phyloP scores from a whole-genome alignment of 177 flowering plant species.

The Tripterygium wilfordii region DNA sequence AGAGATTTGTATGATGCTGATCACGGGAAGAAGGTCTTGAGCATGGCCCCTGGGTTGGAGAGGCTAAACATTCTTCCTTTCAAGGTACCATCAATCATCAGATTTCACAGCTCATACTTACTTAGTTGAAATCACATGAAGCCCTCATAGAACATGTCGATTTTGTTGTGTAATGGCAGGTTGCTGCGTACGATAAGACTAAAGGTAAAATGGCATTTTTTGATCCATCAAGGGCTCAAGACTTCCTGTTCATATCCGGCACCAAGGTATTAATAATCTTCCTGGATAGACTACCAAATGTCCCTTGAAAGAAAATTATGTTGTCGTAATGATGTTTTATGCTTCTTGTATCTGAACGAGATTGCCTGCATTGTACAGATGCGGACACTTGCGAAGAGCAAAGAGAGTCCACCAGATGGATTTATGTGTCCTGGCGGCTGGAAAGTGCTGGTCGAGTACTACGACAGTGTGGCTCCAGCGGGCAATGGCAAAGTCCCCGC shows the following conservation, averaged over 20 bases:
- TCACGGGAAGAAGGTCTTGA: conserved; percentile 55
- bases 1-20: conserved; percentile 57
- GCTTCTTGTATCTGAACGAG: neutral
- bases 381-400: conserved; percentile 77
- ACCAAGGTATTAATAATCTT: conserved; percentile 90
- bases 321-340: no score
- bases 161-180: conserved; percentile 56
- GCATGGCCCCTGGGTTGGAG: conserved; percentile 64
- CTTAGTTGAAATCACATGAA: no score
- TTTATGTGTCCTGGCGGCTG: conserved; percentile 96
- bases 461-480: conserved; percentile 53
- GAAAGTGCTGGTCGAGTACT: conserved; percentile 87
- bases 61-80: conserved; percentile 58
- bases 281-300: no score
- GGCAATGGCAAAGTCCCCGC: conserved; percentile 54
- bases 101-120: no score
- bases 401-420: conserved; percentile 80
- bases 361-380: conserved; percentile 37
- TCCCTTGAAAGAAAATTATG: no score
- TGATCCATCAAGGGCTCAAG: conserved; percentile 89
- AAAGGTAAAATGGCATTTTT: conserved; percentile 92
- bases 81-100: no score
- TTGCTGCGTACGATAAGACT: conserved; percentile 93
- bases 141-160: no score
- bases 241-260: conserved; percentile 87